phyloP scores from a whole-genome alignment of 2,329 filamentous ascomycete genomes.

The Fusarium ramigenum region DNA sequence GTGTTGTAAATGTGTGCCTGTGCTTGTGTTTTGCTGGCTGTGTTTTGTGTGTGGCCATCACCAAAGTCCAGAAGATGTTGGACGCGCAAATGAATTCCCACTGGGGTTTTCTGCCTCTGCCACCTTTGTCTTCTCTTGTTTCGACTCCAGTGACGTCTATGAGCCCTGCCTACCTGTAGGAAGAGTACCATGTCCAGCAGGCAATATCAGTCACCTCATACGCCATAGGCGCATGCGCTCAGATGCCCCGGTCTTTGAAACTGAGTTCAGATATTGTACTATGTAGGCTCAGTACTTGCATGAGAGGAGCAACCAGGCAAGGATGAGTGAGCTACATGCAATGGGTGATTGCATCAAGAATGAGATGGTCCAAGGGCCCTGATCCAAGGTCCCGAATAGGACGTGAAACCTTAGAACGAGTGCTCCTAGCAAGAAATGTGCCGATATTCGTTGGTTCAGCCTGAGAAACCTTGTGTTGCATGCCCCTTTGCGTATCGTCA shows the following conservation, averaged over 20 bases:
- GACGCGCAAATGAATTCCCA: slow-evolving; percentile 31
- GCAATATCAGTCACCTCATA: slow-evolving; percentile 13
- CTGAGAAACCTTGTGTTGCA: slow-evolving; percentile 25
- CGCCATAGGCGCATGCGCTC: slow-evolving; percentile 25
- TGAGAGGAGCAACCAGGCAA: slow-evolving; percentile 24
- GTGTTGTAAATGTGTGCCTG: slow-evolving; percentile 36
- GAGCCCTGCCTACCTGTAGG: slow-evolving; percentile 5
- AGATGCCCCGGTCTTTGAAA: slow-evolving; percentile 20
- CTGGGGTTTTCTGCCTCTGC: slow-evolving; percentile 1
- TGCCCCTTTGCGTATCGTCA: slow-evolving; percentile 36
- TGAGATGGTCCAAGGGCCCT: slow-evolving; percentile 13
- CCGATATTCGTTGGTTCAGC: slow-evolving; percentile 27
- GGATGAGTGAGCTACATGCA: slow-evolving; percentile 8
- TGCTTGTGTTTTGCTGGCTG: slow-evolving; percentile 29
- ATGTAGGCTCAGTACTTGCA: slow-evolving; percentile 18
- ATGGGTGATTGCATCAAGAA: slow-evolving; percentile 13
- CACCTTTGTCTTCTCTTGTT: slow-evolving; percentile 20
- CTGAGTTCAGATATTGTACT: slow-evolving; percentile 15
- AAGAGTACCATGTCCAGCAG: slow-evolving; percentile 3
- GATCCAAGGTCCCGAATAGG: slow-evolving; percentile 18
- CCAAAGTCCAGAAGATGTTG: slow-evolving; percentile 17
- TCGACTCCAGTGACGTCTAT: slow-evolving; percentile 17
- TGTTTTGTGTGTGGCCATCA: slow-evolving; percentile 28
- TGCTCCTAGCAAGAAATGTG: slow-evolving; percentile 28
- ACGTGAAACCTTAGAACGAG: slow-evolving; percentile 29